Evolutionary conservation across 805 yeast species (phyloP), one percentile per base, ranked within the genome.

Genomic region (Metschnikowia noctiluminum): DNA sequence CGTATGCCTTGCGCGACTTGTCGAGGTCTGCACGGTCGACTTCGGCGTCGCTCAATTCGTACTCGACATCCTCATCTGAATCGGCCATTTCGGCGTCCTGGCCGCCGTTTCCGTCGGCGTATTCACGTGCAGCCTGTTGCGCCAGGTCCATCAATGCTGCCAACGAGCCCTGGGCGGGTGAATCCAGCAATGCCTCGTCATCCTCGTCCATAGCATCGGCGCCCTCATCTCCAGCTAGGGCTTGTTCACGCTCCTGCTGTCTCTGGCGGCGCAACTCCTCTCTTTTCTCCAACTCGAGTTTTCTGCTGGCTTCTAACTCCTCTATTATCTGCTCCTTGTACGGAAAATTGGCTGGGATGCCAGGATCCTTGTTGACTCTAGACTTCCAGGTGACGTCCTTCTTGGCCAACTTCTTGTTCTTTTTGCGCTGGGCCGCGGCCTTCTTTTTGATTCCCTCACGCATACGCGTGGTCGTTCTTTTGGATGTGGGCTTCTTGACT

Each of bases 371-470:
- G 61, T 81, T 82, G 49, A 71, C 70, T 62, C 84, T 82, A 14
- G 96, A 87, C 65, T 81, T 89, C 99, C 99, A 94, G 13, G 98
- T 94, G 4, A 81, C 82, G 66, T 92, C 97, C 64, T 81, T 90
- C 78, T 94, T 94, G 15, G 96, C 79, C 27, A 66, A 56, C 71
- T 94, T 94, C 60, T 77, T 80, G 65, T 87, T 86, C 65, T 94
- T 94, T 69, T 95, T 83, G 55, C 85, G 79, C 60, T 91, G 92
- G 7, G 98, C 97, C 38, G 92, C 80, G 2, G 96, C 91, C 71
- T 94, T 94, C 81, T 90, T 94, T 75, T 89, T 87, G 66, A 94
- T 90, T 55, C 99, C 99, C 68, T 91, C 96, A 63, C 90, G 83
- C 88, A 91, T 82, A 68, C 95, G 89, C 61, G 98, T 92, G 64